A percentile compares a stretch with the other conserved stretches of the same genome.
Evolutionary conservation across 2,329 filamentous ascomycete species (phyloP).

Genomic region (Xylaria sp.): DNA sequence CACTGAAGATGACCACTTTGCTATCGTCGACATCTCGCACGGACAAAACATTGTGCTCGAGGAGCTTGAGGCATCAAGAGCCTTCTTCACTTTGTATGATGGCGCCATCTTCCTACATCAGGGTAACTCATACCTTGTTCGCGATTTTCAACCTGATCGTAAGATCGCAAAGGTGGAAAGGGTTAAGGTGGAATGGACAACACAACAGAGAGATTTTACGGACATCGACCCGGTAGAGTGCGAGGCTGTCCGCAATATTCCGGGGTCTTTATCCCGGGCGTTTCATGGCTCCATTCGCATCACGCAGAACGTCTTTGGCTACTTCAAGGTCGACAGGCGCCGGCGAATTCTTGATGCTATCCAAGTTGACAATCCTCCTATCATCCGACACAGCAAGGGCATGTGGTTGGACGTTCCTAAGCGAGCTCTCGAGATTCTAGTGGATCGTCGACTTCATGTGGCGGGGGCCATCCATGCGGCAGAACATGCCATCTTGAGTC

Average conservation of each 20-base stretch:
- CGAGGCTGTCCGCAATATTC: constrained; percentile 81
- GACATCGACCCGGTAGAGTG: constrained; percentile 95
- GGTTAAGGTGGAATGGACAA: constrained; percentile 95
- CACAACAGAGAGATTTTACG: constrained; percentile 89
- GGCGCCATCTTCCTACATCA: constrained; percentile 97
- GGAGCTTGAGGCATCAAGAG: constrained; percentile 94
- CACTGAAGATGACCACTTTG: constrained; percentile 89
- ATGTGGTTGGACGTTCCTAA: constrained; percentile 96
- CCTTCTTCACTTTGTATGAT: constrained; percentile 95
- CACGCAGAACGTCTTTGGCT: constrained; percentile 89
- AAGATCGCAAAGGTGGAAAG: constrained; percentile 87
- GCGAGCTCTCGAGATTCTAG: constrained; percentile 79
- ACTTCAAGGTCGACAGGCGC: constrained; percentile 94
- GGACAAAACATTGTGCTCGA: constrained; percentile 87
- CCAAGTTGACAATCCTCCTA: constrained; percentile 90
- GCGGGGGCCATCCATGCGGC: constrained; percentile 94
- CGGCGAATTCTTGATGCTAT: constrained; percentile 90
- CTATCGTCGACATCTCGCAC: constrained; percentile 88
- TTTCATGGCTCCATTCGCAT: constrained; percentile 91
- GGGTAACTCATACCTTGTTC: constrained; percentile 90
- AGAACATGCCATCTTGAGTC: constrained; percentile 86
- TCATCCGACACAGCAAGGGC: constrained; percentile 84
- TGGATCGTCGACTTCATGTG: constrained; percentile 76
- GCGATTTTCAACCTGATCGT: constrained; percentile 83
- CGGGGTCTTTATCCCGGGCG: constrained; percentile 70